Base-by-base conservation (phyloP, 106 monocot species). In the Allium sativum region DNA sequence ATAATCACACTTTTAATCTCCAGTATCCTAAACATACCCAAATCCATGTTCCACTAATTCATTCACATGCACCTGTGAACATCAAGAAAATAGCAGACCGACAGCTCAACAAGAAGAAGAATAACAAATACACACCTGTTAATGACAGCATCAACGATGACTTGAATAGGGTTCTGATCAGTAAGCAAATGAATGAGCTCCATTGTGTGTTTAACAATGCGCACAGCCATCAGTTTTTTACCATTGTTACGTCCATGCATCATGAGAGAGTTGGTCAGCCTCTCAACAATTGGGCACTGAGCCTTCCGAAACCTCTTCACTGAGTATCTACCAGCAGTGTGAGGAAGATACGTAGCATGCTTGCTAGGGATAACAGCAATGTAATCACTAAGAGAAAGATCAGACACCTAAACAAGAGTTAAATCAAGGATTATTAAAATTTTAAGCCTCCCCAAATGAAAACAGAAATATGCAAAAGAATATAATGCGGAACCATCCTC, bases 191-290 rank as follows among this genome's bases (percentile, higher is more conserved):
- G 76, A 68, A 84, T 79, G 58, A 84, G 68, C 61, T 84, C 83
- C 83, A 83, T 83, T 7, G 78, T 58, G 65, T 82, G 77, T 48
- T 74, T 74, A 22, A 82, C 55, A 47, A 77, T 82, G 17, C 42
- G 70, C n/a, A n/a, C 52, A 17, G 70, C 70, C 61, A 48, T 70
- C 7, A 70, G 70, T 40, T 61, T 77, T 59, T 82, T 82, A 18
- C 82, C 82, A 65, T 82, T 82, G 74, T 84, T 84, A 7, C 83
- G 68, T 0, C 79, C 83, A 46, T 84, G 83, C 83, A 84, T 84
- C 83, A 84, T 84, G 17, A 84, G 44, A 44, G 83, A 84, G 46
- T 84, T 84, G 13, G 83, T 84, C 61, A 84, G 31, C 19, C 83
- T 76, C 63, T 78, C 83, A 21, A 83, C 65, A 53, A 78, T 83